Evolutionary conservation across 257 asterid genomes (phyloP).

Genomic region (Coffea eugenioides): DNA sequence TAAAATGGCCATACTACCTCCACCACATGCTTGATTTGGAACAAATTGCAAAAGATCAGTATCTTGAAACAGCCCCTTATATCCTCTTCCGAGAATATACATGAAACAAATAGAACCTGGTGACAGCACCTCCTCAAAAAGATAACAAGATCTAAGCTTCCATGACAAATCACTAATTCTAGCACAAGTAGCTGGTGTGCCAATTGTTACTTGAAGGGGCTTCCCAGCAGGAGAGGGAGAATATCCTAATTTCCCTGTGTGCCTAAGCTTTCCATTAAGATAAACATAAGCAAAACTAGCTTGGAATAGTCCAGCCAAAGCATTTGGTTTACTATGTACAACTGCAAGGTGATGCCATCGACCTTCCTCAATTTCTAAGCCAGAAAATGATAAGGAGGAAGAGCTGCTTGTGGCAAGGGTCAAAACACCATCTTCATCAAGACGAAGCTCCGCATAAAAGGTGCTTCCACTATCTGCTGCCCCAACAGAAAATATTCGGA

Average conservation of each 20-base stretch:
- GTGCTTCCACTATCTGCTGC: conserved; percentile 67
- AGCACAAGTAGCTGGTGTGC: conserved; percentile 79
- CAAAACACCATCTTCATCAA: conserved; percentile 86
- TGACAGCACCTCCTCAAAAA: conserved; percentile 95
- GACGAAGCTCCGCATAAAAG: conserved; percentile 80
- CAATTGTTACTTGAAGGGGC: conserved; percentile 91
- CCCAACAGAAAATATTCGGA: conserved; percentile 87
- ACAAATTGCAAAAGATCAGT: conserved; percentile 82
- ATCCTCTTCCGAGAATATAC: conserved; percentile 96
- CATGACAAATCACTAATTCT: conserved; percentile 83
- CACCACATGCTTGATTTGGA: conserved; percentile 98
- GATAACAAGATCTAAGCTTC: conserved; percentile 94
- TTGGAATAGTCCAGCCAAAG: conserved; percentile 98
- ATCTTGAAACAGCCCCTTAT: conserved; percentile 96
- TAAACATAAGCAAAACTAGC: conserved; percentile 95
- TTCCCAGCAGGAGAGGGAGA: conserved; percentile 95
- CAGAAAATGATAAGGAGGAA: conserved; percentile 82
- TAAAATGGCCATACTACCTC: conserved; percentile 97
- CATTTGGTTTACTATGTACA: conserved; percentile 99
- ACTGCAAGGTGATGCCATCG: conserved; percentile 99
- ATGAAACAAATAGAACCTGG: conserved; percentile 96
- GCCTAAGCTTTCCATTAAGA: conserved; percentile 86
- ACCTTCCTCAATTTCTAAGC: conserved; percentile 93
- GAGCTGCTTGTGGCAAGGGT: conserved; percentile 93
- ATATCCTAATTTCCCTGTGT: conserved; percentile 95